These are phyloP conservation scores for Jamesozyma lodderae DNA, from an alignment of 805 yeast species.

Conservation along the genomic window DNA sequence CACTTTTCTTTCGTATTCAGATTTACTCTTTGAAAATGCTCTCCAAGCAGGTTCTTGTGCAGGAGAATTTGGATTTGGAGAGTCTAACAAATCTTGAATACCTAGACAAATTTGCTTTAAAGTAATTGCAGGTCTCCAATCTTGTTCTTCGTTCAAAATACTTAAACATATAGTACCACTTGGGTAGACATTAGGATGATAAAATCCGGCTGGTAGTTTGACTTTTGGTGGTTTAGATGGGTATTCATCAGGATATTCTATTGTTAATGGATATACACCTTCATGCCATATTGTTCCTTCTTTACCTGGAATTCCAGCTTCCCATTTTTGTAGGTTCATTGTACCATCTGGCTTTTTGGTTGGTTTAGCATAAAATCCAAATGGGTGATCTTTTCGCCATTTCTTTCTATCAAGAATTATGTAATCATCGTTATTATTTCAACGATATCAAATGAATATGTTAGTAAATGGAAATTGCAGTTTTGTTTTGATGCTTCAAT, in stretches of 20 bases:
- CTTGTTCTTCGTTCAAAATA: constrained; percentile 88
- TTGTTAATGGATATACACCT: constrained; percentile 79
- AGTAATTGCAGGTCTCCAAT: constrained; percentile 96
- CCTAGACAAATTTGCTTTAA: constrained; percentile 84
- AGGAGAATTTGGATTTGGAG: constrained; percentile 92
- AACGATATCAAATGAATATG: neutral
- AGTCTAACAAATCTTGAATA: constrained; percentile 79
- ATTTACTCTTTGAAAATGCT: constrained; percentile 62
- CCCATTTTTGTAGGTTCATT: constrained; percentile 79
- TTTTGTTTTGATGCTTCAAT: neutral
- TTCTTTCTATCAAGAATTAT: constrained; percentile 51
- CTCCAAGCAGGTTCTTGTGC: constrained; percentile 97
- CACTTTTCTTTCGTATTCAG: constrained; percentile 66
- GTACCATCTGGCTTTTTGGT: constrained; percentile 70
- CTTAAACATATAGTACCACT: constrained; percentile 93
- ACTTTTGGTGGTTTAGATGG: constrained; percentile 97
- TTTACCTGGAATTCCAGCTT: constrained; percentile 94
- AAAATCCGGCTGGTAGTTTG: constrained; percentile 78
- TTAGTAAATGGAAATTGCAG: neutral
- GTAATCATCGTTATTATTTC: no score
- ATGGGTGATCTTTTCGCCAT: constrained; percentile 98
- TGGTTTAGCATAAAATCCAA: constrained; percentile 94
- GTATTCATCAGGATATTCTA: constrained; percentile 80
- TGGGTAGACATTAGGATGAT: constrained; percentile 96
- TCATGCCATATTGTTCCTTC: constrained; percentile 79